phyloP scores from a whole-genome alignment of 2,329 filamentous ascomycete genomes.

The Diaporthe ilicicola region DNA sequence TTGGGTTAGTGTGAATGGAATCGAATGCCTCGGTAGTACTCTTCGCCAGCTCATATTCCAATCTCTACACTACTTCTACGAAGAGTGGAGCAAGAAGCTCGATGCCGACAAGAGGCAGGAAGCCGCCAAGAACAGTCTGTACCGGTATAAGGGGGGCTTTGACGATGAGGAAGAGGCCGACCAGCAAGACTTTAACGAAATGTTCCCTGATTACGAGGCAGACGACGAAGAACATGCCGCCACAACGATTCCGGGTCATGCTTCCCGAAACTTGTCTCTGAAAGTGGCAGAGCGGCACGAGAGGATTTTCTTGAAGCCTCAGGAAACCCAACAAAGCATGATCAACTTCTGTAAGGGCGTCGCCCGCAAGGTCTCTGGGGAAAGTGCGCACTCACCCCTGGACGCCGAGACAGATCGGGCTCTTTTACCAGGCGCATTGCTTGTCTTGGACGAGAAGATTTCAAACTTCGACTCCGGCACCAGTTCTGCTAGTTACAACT shows the following conservation, averaged over 20 bases:
- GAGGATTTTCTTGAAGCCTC: slow-evolving; percentile 57
- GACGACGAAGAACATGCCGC: slow-evolving; percentile 49
- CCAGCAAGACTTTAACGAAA: slow-evolving; percentile 76
- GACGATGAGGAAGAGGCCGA: slow-evolving; percentile 81
- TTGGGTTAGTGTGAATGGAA: slow-evolving; percentile 57
- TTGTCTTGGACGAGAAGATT: slow-evolving; percentile 71
- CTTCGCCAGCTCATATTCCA: slow-evolving; percentile 67
- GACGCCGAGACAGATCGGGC: slow-evolving; percentile 54
- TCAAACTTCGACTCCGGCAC: slow-evolving; percentile 52
- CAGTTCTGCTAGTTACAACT: slow-evolving; percentile 73
- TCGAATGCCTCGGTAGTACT: slow-evolving; percentile 48
- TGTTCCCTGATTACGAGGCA: slow-evolving; percentile 83
- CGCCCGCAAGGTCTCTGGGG: slow-evolving; percentile 48
- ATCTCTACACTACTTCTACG: slow-evolving; percentile 77
- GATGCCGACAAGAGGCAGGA: slow-evolving; percentile 79
- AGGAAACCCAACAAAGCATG: slow-evolving; percentile 53
- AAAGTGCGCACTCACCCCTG: slow-evolving; percentile 37
- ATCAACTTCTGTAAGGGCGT: slow-evolving; percentile 53
- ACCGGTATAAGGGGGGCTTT: slow-evolving; percentile 80
- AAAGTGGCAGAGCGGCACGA: slow-evolving; percentile 69
- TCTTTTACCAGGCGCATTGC: slow-evolving; percentile 72
- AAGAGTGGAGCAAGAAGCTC: slow-evolving; percentile 82
- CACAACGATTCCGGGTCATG: slow-evolving; percentile 45
- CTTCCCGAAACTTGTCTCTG: slow-evolving; percentile 65
- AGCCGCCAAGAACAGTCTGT: slow-evolving; percentile 78